Percentiles rank a stretch among this genome's conserved stretches.
phyloP scores from a whole-genome alignment of 805 yeast species.

The Spathaspora gorwiae region DNA sequence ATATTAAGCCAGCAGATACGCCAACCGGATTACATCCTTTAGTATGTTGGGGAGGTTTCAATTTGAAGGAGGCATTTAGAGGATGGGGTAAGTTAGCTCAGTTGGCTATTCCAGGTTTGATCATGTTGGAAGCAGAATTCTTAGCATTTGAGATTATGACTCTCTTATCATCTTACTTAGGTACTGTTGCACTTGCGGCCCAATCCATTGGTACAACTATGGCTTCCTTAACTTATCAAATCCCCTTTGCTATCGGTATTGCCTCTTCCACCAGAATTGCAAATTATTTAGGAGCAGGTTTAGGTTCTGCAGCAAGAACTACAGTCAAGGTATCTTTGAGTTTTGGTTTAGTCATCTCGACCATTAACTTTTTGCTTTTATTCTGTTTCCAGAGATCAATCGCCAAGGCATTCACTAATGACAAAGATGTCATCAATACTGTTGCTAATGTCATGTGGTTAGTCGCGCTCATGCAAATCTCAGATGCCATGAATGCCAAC shows the following conservation, averaged over 20 bases:
- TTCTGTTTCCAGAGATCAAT: slow-evolving; percentile 29
- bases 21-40: slow-evolving; percentile 47
- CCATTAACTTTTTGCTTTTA: slow-evolving; percentile 27
- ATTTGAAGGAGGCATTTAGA: slow-evolving; percentile 34
- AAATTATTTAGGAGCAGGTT: slow-evolving; percentile 49
- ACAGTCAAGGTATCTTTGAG: slow-evolving; percentile 33
- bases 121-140: slow-evolving; percentile 60
- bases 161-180: slow-evolving; percentile 50
- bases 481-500: slow-evolving; percentile 65
- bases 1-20: slow-evolving; percentile 36
- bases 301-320: slow-evolving; percentile 29
- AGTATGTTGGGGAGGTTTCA: slow-evolving; percentile 45
- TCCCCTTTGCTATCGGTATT: slow-evolving; percentile 56
- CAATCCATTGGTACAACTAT: slow-evolving; percentile 40
- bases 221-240: slow-evolving; percentile 54
- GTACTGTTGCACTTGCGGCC: slow-evolving; percentile 50
- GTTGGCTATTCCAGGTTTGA: slow-evolving; percentile 51
- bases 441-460: slow-evolving; percentile 55
- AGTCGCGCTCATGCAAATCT: slow-evolving; percentile 64
- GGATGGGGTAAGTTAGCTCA: slow-evolving; percentile 42
- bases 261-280: slow-evolving; percentile 58
- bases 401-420: slow-evolving; percentile 52
- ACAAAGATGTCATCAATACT: slow-evolving; percentile 48
- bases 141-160: slow-evolving; percentile 55
- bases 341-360: slow-evolving; percentile 33